A percentile compares a stretch with the other conserved stretches of the same genome.
phyloP scores from a whole-genome alignment of 352 stramenopile genomes.

The Thalassiosira hispida region DNA sequence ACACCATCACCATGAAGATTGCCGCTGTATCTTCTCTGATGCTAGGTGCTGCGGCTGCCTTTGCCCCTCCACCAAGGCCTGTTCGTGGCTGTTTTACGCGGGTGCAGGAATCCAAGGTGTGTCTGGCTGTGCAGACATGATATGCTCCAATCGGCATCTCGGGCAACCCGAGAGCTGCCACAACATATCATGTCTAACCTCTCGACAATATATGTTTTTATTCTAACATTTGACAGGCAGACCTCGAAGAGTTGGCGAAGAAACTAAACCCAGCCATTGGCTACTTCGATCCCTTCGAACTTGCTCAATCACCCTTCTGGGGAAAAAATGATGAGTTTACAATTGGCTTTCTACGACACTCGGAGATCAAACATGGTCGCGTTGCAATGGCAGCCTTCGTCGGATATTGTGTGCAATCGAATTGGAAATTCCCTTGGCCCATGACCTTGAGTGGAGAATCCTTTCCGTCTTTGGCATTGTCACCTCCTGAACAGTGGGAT shows the following conservation, averaged over 20 bases:
- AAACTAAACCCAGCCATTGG: conserved; percentile 55
- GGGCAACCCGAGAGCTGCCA: too few species aligned
- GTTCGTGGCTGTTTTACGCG: not conserved
- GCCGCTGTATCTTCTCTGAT: not conserved
- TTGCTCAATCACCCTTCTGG: conserved; percentile 64
- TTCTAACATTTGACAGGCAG: too few species aligned
- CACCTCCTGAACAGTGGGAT: conserved; percentile 71
- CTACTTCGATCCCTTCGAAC: conserved; percentile 65
- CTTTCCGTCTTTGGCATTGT: conserved; percentile 55
- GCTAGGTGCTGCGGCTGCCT: not conserved
- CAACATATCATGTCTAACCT: too few species aligned
- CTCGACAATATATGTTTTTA: too few species aligned
- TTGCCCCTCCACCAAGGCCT: not conserved
- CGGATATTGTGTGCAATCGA: conserved; percentile 71
- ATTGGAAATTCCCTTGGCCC: conserved; percentile 63
- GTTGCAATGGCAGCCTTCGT: conserved; percentile 79
- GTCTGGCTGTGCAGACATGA: not conserved
- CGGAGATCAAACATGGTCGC: conserved; percentile 80
- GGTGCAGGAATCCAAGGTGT: not conserved
- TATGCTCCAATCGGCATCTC: too few species aligned
- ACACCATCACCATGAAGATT: not conserved
- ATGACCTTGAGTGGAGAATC: conserved; percentile 61
- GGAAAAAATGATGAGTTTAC: conserved; percentile 67
- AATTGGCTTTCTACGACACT: conserved; percentile 72
- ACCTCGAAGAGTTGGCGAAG: conserved; percentile 51